phyloP scores from a whole-genome alignment of 768 basidiomycete genomes.

The Tulasnella sp. region DNA sequence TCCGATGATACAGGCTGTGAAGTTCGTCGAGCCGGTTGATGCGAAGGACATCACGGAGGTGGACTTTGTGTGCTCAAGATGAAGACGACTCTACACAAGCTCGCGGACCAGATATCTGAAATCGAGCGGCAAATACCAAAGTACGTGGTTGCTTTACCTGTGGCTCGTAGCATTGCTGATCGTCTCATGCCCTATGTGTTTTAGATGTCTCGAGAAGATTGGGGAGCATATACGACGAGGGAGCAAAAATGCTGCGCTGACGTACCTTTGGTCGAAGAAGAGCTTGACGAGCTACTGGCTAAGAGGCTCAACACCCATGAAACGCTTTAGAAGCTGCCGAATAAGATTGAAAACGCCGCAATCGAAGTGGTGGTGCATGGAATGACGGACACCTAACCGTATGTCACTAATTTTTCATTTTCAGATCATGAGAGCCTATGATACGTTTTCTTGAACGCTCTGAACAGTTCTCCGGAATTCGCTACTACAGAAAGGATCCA shows the following conservation, averaged over 20 bases:
- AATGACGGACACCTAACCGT: no score
- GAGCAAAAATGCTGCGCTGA: conserved; percentile 71
- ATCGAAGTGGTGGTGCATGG: conserved; percentile 74
- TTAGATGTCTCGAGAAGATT: conserved; percentile 65
- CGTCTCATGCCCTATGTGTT: no score
- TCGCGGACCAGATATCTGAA: no score
- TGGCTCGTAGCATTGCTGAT: neutral
- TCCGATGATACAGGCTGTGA: no score
- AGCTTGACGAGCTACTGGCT: conserved; percentile 69
- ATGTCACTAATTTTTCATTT: no score
- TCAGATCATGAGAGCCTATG: no score
- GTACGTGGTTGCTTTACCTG: conserved; percentile 46
- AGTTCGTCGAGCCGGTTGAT: conserved; percentile 55
- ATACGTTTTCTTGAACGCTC: conserved; percentile 75
- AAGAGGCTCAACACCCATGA: conserved; percentile 73
- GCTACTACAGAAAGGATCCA: no score
- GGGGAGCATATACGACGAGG: conserved; percentile 61
- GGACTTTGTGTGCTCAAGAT: no score
- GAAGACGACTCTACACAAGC: no score
- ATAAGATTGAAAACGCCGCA: conserved; percentile 81
- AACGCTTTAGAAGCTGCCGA: conserved; percentile 69
- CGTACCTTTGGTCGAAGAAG: conserved; percentile 70
- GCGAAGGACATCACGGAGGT: conserved; percentile 60
- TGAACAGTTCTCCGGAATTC: conserved; percentile 74
- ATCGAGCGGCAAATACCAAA: conserved; percentile 69